Conservation (phyloP, 306 rosid species). For the Astragalus glycyphyllos region DNA sequence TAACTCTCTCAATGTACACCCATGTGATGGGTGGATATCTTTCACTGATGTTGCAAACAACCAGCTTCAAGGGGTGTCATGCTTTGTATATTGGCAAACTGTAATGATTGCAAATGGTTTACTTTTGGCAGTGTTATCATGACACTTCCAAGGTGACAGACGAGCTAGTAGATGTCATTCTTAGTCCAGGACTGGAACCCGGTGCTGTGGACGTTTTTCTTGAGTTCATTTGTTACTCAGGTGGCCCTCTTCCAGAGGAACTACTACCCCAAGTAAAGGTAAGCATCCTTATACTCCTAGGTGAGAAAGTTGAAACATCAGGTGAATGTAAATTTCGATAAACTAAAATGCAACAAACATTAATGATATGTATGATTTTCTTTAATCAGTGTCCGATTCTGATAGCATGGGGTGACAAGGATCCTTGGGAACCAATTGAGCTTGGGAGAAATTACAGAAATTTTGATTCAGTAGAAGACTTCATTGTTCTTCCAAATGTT, state of each 20-base stretch:
- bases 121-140: constrained; percentile 81
- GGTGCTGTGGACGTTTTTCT: constrained; percentile 94
- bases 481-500: constrained; percentile 80
- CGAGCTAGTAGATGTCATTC: constrained; percentile 82
- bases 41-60: not conserved
- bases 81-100: constrained; percentile 31
- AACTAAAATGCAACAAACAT: constrained; percentile 36
- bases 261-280: constrained; percentile 88
- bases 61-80: constrained; percentile 22
- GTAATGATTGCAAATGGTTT: constrained; percentile 35
- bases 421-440: constrained; percentile 98
- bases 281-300: constrained; percentile 10
- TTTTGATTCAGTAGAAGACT: constrained; percentile 86
- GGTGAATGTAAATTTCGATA: constrained; percentile 30
- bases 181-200: constrained; percentile 89
- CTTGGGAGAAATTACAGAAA: constrained; percentile 68
- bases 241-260: constrained; percentile 97
- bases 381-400: constrained; percentile 81
- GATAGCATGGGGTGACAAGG: constrained; percentile 98
- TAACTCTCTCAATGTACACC: constrained; percentile 7
- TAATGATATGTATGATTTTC: not conserved
- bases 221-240: constrained; percentile 93
- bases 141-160: constrained; percentile 89
- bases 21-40: constrained; percentile 8
- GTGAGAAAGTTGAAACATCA: constrained; percentile 1